These are phyloP conservation scores for Cercospora canescens DNA, from an alignment of 2,329 filamentous ascomycete genomes.

Conservation along the genomic window DNA sequence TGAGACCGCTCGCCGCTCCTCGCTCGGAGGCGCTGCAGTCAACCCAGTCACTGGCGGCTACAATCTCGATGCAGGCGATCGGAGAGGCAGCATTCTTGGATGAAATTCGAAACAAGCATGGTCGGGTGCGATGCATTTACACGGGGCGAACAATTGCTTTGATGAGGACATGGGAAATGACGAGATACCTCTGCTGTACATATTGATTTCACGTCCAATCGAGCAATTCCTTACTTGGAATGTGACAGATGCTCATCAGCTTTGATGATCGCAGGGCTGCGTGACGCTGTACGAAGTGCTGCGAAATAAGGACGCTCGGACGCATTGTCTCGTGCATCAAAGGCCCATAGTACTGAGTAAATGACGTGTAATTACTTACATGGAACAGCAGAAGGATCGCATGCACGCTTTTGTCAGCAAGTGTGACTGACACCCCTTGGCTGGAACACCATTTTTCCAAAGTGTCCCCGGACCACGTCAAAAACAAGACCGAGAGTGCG, in stretches of 20 bases:
- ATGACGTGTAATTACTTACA: not conserved
- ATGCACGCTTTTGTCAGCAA: not conserved
- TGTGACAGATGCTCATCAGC: too few species aligned
- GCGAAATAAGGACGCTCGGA: too few species aligned
- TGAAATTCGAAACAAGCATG: not conserved
- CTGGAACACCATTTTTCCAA: not conserved
- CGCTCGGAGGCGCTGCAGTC: conserved; percentile 29
- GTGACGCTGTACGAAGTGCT: too few species aligned
- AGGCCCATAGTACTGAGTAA: not conserved
- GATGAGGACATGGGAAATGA: not conserved
- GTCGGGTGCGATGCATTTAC: conserved; percentile 1
- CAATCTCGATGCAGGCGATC: conserved; percentile 4
- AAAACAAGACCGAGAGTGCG: not conserved
- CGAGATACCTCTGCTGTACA: conserved; percentile 2
- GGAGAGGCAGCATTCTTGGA: not conserved
- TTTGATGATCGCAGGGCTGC: too few species aligned
- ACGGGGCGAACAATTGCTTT: not conserved
- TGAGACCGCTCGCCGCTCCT: conserved; percentile 30
- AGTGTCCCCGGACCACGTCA: not conserved
- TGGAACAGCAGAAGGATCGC: not conserved
- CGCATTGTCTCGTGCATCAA: too few species aligned
- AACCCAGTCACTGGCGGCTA: conserved; percentile 32
- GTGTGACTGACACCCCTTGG: not conserved
- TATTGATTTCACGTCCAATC: not conserved
- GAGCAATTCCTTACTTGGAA: not conserved